Evolutionary conservation across 2,329 filamentous ascomycete genomes (phyloP).

Genomic region (Apiospora marii): DNA sequence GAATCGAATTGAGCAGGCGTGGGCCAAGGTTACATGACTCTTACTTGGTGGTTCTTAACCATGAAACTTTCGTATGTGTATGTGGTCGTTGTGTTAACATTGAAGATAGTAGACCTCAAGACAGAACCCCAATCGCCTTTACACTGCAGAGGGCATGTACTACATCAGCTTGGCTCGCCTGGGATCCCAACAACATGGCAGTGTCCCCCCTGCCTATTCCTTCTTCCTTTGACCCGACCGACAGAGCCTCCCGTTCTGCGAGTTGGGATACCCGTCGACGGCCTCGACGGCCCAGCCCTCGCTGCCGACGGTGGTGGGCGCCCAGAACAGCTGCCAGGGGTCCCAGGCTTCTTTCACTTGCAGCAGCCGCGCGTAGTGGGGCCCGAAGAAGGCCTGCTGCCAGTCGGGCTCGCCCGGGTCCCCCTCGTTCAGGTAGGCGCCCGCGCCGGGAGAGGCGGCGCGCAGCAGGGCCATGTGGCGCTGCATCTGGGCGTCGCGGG

Average conservation of each 20-base stretch:
- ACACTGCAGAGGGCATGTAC: not conserved
- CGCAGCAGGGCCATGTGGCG: constrained; percentile 34
- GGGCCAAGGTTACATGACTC: not conserved
- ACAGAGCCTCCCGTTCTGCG: constrained; percentile 48
- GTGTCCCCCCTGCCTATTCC: too few species aligned
- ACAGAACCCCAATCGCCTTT: not conserved
- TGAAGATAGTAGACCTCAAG: not conserved
- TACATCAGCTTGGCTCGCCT: not conserved
- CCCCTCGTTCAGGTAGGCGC: constrained; percentile 60
- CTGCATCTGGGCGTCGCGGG: constrained; percentile 37
- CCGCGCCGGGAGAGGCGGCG: constrained; percentile 48
- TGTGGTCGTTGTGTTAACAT: not conserved
- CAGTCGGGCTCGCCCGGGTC: constrained; percentile 57
- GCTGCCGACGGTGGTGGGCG: constrained; percentile 54
- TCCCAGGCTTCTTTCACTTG: constrained; percentile 59
- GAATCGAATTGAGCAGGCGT: not conserved
- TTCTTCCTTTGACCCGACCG: constrained; percentile 22
- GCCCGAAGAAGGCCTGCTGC: constrained; percentile 55
- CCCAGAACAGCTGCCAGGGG: constrained; percentile 49
- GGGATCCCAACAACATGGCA: not conserved
- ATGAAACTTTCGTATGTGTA: not conserved
- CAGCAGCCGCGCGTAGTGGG: constrained; percentile 51
- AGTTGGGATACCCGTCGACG: constrained; percentile 40
- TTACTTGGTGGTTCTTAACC: not conserved
- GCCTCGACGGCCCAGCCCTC: constrained; percentile 54